Percentiles rank a stretch among this genome's conserved stretches.
phyloP scores from a whole-genome alignment of 208 protist genomes.

The Leishmania martiniquensis region DNA sequence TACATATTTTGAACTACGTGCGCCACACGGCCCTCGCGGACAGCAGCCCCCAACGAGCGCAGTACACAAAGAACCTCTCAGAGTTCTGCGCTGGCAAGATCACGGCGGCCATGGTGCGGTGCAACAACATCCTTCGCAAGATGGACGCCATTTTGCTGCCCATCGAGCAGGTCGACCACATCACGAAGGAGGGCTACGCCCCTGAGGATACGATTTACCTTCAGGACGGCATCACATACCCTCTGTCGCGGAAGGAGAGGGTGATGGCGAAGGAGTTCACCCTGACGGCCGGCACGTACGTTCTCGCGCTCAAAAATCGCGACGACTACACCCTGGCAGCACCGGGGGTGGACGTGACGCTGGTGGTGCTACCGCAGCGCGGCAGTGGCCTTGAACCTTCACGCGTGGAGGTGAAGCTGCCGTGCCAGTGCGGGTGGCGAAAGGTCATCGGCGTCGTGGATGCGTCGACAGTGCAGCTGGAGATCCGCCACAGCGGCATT shows the following conservation, averaged over 20 bases:
- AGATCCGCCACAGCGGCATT: constrained; percentile 55
- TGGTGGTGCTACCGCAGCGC: constrained; percentile 46
- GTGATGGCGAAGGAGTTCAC: constrained; percentile 45
- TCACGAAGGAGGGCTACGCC: constrained; percentile 48
- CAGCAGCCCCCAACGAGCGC: constrained; percentile 32
- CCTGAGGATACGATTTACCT: constrained; percentile 52
- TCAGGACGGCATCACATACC: constrained; percentile 44
- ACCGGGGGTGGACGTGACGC: constrained; percentile 46
- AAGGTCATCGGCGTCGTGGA: constrained; percentile 58
- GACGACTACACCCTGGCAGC: constrained; percentile 79
- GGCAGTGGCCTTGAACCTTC: constrained; percentile 33
- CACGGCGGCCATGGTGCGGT: constrained; percentile 73
- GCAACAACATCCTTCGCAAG: constrained; percentile 68
- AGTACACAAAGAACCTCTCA: constrained; percentile 54
- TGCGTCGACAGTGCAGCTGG: constrained; percentile 40
- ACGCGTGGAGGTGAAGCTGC: constrained; percentile 44
- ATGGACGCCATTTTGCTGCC: constrained; percentile 74
- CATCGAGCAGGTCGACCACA: constrained; percentile 53
- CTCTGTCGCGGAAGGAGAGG: constrained; percentile 52
- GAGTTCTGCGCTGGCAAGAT: constrained; percentile 78
- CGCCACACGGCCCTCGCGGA: constrained; percentile 57
- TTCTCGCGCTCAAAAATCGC: constrained; percentile 70
- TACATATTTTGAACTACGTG: constrained; percentile 83
- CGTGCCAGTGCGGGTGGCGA: constrained; percentile 65
- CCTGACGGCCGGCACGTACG: constrained; percentile 68